These are phyloP conservation scores for Tulasnella sp. DNA, from an alignment of 768 basidiomycete species.

Conservation along the genomic window DNA sequence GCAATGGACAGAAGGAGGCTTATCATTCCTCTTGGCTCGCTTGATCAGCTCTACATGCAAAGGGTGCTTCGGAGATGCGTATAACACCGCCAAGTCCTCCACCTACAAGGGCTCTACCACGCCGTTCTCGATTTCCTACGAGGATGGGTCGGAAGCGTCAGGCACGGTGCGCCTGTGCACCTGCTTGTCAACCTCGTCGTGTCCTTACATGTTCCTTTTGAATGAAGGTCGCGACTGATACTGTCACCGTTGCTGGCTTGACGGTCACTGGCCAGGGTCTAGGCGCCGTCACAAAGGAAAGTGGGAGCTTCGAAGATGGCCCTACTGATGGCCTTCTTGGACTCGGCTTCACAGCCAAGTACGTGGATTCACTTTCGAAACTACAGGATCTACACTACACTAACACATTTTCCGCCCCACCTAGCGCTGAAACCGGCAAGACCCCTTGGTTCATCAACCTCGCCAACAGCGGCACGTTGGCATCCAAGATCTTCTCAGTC, in stretches of 20 bases:
- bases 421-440: neutral
- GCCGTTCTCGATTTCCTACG: constrained; percentile 1
- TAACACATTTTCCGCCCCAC: too few relatives aligned
- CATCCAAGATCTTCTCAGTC: constrained; percentile 4
- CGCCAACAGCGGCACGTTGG: neutral
- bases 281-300: constrained; percentile 36
- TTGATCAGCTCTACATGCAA: neutral
- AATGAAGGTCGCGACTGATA: constrained; percentile 28
- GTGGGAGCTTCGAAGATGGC: constrained; percentile 15
- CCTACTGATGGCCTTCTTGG: neutral
- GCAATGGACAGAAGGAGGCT: too few relatives aligned
- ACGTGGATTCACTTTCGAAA: neutral
- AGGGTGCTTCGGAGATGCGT: neutral
- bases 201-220: neutral
- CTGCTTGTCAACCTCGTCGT: neutral
- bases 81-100: neutral
- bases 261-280: constrained; percentile 34
- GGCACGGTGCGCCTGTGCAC: neutral
- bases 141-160: constrained; percentile 4
- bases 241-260: constrained; percentile 36
- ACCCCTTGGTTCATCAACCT: constrained; percentile 5
- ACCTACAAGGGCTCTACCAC: neutral
- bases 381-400: neutral
- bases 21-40: neutral
- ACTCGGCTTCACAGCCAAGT: constrained; percentile 3